These are phyloP conservation scores for Diaporthe destruens DNA, from an alignment of 2,329 filamentous ascomycete species.

Conservation along the genomic window DNA sequence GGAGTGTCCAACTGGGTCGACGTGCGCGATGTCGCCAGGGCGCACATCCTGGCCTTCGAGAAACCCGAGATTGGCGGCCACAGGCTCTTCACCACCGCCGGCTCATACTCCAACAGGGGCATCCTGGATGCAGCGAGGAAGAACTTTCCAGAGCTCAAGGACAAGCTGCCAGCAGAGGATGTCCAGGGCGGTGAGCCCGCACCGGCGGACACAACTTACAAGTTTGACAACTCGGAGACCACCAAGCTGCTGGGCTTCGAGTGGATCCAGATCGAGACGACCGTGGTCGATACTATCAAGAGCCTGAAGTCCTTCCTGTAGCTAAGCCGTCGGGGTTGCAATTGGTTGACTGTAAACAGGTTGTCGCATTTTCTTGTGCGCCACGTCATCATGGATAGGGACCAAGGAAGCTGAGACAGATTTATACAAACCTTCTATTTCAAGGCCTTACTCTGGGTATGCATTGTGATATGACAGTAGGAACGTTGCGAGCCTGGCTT, in stretches of 20 bases:
- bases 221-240: constrained; percentile 70
- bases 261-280: constrained; percentile 72
- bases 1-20: constrained; percentile 64
- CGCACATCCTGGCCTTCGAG: constrained; percentile 67
- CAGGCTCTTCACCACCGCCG: constrained; percentile 63
- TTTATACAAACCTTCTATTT: background rate
- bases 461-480: background rate
- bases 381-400: background rate
- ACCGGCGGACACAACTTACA: constrained; percentile 59
- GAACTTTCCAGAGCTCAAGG: constrained; percentile 64
- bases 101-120: constrained; percentile 60
- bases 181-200: constrained; percentile 58
- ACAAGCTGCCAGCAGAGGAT: constrained; percentile 60
- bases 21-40: constrained; percentile 67
- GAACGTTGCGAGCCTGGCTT: background rate
- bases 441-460: background rate
- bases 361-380: background rate
- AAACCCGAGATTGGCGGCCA: constrained; percentile 60
- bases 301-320: constrained; percentile 66
- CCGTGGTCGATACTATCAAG: constrained; percentile 72
- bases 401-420: background rate
- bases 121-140: constrained; percentile 59
- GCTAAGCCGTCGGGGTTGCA: constrained; percentile 34
- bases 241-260: constrained; percentile 72
- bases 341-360: background rate